Conservation (phyloP, 441 rosid genomes). For the Codiaeum variegatum region DNA sequence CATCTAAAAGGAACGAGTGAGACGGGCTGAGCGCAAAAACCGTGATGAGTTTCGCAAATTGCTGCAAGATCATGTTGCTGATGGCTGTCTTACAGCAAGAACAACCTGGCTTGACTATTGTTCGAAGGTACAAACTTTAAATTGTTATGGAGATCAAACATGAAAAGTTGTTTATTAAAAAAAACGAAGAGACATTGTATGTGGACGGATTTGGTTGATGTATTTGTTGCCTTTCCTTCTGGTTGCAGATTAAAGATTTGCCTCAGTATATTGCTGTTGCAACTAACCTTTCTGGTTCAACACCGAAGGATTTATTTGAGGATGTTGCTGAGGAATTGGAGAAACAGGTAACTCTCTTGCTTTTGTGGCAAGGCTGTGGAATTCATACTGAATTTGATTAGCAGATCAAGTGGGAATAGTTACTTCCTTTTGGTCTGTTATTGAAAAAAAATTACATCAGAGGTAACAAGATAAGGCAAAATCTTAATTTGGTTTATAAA, state of each 20-base stretch:
- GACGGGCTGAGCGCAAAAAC: constrained; percentile 86
- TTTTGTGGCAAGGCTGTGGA: neutral
- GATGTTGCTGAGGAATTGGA: constrained; percentile 82
- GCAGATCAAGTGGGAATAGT: neutral
- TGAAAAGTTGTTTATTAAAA: constrained; percentile 11
- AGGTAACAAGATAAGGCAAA: neutral
- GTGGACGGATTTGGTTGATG: constrained; percentile 9
- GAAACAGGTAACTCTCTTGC: constrained; percentile 52
- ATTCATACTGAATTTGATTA: neutral
- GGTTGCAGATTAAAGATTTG: constrained; percentile 64
- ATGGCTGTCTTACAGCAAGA: constrained; percentile 76
- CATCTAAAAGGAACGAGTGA: constrained; percentile 67
- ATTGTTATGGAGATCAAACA: constrained; percentile 10
- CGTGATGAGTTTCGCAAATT: constrained; percentile 81
- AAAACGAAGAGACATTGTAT: neutral
- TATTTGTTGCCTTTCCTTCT: constrained; percentile 14
- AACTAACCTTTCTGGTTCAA: constrained; percentile 80
- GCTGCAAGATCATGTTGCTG: constrained; percentile 75
- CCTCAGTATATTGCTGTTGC: constrained; percentile 90
- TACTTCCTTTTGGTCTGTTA: neutral
- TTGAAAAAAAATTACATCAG: neutral
- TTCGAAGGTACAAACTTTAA: constrained; percentile 49
- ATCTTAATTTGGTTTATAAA: neutral
- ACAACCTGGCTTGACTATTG: constrained; percentile 89
- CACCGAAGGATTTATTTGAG: constrained; percentile 93